These are phyloP conservation scores for Mortierella sp. DNA, from an alignment of 371 early-diverging fungal species.

Conservation along the genomic window DNA sequence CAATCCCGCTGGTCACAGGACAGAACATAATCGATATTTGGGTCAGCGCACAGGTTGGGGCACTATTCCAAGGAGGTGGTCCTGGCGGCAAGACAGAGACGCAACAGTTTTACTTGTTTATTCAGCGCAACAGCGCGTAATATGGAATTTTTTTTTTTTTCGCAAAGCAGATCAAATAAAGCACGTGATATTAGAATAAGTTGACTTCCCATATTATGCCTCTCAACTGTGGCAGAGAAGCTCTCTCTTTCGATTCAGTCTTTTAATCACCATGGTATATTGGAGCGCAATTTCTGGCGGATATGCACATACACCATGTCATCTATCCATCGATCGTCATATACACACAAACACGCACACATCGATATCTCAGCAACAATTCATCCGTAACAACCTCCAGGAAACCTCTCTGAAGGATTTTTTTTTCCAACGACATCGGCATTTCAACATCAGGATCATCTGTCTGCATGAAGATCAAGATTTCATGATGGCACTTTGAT, in stretches of 20 bases:
- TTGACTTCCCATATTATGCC: neutral
- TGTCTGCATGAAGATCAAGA: neutral
- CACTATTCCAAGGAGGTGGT: constrained; percentile 48
- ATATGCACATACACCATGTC: constrained; percentile 3
- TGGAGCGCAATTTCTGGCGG: neutral
- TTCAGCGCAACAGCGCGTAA: constrained; percentile 42
- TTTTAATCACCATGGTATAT: constrained; percentile 46
- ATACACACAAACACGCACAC: neutral
- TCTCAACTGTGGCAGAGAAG: neutral
- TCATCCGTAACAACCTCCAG: neutral
- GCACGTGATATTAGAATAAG: constrained; percentile 12
- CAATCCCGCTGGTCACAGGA: constrained; percentile 34
- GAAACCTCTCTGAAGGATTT: neutral
- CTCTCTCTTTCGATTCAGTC: constrained; percentile 45
- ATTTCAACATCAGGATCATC: neutral
- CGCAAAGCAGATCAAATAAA: constrained; percentile 5
- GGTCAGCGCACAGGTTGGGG: constrained; percentile 53
- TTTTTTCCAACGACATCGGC: neutral
- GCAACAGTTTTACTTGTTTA: constrained; percentile 51
- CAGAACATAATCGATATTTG: constrained; percentile 52
- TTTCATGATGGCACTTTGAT: constrained; percentile 33
- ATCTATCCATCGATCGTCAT: constrained; percentile 36
- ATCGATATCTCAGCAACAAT: neutral
- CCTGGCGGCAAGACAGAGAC: constrained; percentile 54
- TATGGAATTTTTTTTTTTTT: neutral